Conservation (phyloP, 2,329 filamentous ascomycete genomes). For the Metarhizium guizhouense region DNA sequence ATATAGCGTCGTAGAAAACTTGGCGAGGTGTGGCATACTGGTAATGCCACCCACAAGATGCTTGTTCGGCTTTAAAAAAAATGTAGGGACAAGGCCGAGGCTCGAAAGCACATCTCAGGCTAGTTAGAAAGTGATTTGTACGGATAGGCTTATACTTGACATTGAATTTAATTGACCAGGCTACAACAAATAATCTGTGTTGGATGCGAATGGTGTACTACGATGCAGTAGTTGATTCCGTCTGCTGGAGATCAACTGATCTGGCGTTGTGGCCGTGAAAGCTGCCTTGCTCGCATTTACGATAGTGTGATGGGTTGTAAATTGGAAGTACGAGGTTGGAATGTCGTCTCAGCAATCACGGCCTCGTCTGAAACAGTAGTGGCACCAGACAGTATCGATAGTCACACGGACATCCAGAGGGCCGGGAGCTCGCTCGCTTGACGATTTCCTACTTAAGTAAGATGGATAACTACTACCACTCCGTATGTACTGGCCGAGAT, state of each 20-base stretch:
- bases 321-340: background rate
- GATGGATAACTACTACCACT: no score
- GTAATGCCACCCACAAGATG: background rate
- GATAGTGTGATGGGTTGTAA: no score
- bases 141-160: conserved; percentile 1
- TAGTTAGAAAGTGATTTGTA: conserved; percentile 8
- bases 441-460: background rate
- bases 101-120: conserved; percentile 5
- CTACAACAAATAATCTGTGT: background rate
- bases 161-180: background rate
- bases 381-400: background rate
- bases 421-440: no score
- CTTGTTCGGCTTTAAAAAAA: background rate
- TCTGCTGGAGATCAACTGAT: background rate
- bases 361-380: background rate
- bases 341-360: conserved; percentile 2
- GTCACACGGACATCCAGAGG: no score
- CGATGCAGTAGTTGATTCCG: background rate
- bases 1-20: conserved; percentile 15
- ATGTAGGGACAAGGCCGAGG: background rate
- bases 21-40: conserved; percentile 4
- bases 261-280: background rate
- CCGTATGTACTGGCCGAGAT: no score
- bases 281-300: background rate
- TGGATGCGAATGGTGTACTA: background rate